Evolutionary conservation across 148 eudicot species (phyloP).

Genomic region (Chenopodium quinoa): DNA sequence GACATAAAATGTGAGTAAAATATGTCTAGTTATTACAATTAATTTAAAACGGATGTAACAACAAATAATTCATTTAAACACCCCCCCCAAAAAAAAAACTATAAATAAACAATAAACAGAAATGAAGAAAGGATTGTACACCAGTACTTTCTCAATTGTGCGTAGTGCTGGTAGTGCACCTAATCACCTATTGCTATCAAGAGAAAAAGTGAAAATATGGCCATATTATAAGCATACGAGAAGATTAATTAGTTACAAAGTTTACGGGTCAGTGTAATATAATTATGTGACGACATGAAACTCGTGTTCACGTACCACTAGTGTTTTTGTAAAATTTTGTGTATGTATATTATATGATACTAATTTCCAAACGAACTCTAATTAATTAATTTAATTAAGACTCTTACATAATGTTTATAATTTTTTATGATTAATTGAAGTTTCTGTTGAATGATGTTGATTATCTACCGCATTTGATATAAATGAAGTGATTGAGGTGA

Average conservation of each 20-base stretch:
- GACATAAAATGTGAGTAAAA: too few species aligned
- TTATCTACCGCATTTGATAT: conserved; percentile 55
- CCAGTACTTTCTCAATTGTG: not conserved
- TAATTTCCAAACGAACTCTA: not conserved
- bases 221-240: conserved; percentile 13
- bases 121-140: not conserved
- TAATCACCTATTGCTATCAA: conserved; percentile 14
- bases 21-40: too few species aligned
- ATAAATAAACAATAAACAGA: too few species aligned
- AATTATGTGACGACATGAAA: conserved; percentile 10
- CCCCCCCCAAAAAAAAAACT: too few species aligned
- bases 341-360: not conserved
- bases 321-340: not conserved
- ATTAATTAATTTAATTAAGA: not conserved
- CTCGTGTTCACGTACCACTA: not conserved
- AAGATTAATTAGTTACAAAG: conserved; percentile 7
- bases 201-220: not conserved
- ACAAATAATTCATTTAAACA: too few species aligned
- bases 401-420: not conserved
- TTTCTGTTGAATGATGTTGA: conserved; percentile 48
- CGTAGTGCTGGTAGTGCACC: not conserved
- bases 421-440: not conserved
- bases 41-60: too few species aligned
- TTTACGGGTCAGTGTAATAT: conserved; percentile 9
- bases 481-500: conserved; percentile 30